Base-by-base conservation (phyloP, 1,139 yeast species). In the Debaryomyces sp. region DNA sequence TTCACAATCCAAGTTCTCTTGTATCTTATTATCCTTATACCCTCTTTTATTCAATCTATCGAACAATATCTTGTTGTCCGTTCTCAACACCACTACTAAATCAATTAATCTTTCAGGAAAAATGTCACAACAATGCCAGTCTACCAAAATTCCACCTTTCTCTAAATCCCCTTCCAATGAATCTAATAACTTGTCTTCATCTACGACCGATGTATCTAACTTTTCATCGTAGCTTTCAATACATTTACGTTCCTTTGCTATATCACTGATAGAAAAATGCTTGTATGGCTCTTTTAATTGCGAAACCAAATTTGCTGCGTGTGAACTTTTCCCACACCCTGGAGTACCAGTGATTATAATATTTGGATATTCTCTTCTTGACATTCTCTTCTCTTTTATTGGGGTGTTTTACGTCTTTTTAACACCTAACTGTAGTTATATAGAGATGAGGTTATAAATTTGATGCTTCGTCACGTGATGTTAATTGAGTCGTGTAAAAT, bases 81-180 rank as follows among this genome's bases (percentile, higher is more conserved):
- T 85, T 55, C 95, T 76, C 46, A 94, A 76, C 1, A 95, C 99
- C 37, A 91, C 88, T 7, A 94, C 98, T 51, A 94, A 77, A 65
- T 94, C 99, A 44, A 95, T 88, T 63, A 91, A 79, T 56, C 96
- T 75, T 64, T 91, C 97, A 0, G 99, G 99, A 63, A 94, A 94
- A 18, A 90, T 80, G 60, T 94, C 99, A 68, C 97, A 91, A 45
- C 94, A 94, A 65, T 94, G 99, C 99, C 99, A 95, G 68, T 94
- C 99, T 21, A 94, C 78, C 22, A 94, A 74, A 24, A 80, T 75
- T 1, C 96, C 97, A n/a, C 99, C 99, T 54, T 81, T 73, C 50
- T 85, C 87, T 51, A 92, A 73, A 45, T 87, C 81, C 2, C 86
- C 84, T 66, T 92, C 97, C 50, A 95, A 70, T 15, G 82, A 81